phyloP scores from a whole-genome alignment of 352 stramenopile genomes.

The Blastocystis sp. region DNA sequence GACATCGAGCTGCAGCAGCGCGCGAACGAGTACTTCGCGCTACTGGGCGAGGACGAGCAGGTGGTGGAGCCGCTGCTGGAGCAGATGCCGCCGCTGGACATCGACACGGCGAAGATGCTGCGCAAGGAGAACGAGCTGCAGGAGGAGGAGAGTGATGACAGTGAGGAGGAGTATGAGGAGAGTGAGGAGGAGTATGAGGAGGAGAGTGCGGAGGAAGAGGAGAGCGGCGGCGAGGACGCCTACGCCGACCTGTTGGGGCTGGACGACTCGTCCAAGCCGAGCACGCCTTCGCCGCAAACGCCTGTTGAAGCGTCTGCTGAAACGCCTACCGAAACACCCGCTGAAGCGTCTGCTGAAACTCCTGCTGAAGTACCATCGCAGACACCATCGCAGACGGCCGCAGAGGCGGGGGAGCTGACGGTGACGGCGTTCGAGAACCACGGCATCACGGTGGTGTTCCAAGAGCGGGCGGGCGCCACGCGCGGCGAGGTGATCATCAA shows the following conservation, averaged over 20 bases:
- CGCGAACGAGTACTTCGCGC: constrained; percentile 82
- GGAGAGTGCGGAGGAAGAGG: not conserved
- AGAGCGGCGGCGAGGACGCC: not conserved
- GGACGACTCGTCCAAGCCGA: not conserved
- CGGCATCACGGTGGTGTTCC: constrained; percentile 87
- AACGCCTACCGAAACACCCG: constrained; percentile 49
- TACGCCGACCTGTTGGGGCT: not conserved
- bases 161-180: constrained; percentile 7
- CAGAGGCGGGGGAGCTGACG: constrained; percentile 70
- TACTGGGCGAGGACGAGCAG: constrained; percentile 65
- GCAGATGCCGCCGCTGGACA: constrained; percentile 82
- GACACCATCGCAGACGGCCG: constrained; percentile 70
- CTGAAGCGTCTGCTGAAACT: constrained; percentile 63
- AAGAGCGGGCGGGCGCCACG: constrained; percentile 86
- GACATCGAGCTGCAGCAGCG: constrained; percentile 92
- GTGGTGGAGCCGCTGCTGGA: constrained; percentile 72
- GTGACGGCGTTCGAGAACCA: constrained; percentile 91
- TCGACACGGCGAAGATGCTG: constrained; percentile 56
- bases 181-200: not conserved
- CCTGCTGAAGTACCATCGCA: constrained; percentile 71
- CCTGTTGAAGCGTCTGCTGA: not conserved
- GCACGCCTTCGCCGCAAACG: no score
- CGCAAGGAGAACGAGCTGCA: constrained; percentile 36
- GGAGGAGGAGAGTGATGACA: not conserved
- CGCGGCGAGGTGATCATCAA: constrained; percentile 86